A percentile compares a stretch with the other conserved stretches of the same genome.
phyloP scores from a whole-genome alignment of 139 green algal species.

The Limnomonas spitsbergensis region DNA sequence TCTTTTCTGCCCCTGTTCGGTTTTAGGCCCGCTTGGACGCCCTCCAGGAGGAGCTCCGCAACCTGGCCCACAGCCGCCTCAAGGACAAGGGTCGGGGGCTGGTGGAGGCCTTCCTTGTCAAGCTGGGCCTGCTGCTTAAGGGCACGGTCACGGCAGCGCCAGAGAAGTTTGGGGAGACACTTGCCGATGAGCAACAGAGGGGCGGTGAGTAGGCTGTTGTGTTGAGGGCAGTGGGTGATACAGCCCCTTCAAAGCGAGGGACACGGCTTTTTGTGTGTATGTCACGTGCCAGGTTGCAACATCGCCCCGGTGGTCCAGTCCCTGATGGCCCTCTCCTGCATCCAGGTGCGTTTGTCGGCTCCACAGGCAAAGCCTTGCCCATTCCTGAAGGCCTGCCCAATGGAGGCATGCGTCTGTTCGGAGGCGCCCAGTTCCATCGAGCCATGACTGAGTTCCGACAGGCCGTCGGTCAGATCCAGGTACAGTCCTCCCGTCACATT shows the following conservation, averaged over 20 bases:
- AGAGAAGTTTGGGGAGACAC: slow-evolving; percentile 89
- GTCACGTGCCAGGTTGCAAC: no score
- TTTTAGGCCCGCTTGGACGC: slow-evolving; percentile 44
- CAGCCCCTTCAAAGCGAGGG: background rate
- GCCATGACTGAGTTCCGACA: slow-evolving; percentile 84
- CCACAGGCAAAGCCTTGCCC: background rate
- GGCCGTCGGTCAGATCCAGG: background rate
- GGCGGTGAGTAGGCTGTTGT: slow-evolving; percentile 54
- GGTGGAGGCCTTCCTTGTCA: slow-evolving; percentile 77
- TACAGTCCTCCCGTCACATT: no score
- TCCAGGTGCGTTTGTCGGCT: background rate
- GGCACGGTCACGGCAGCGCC: slow-evolving; percentile 76
- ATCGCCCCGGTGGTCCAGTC: no score
- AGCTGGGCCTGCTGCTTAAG: slow-evolving; percentile 75
- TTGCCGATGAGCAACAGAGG: slow-evolving; percentile 87
- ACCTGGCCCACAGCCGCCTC: background rate
- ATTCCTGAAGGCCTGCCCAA: slow-evolving; percentile 4
- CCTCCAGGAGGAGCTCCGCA: slow-evolving; percentile 48
- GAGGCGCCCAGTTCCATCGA: slow-evolving; percentile 92
- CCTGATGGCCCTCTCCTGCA: no score
- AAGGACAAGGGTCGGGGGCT: slow-evolving; percentile 76
- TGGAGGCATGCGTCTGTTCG: slow-evolving; percentile 86
- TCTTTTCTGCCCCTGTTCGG: background rate
- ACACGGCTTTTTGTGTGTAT: no score
- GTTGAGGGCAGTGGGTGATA: background rate